These are phyloP conservation scores for Fusarium miscanthi DNA, from an alignment of 2,329 filamentous ascomycete genomes.

Conservation along the genomic window DNA sequence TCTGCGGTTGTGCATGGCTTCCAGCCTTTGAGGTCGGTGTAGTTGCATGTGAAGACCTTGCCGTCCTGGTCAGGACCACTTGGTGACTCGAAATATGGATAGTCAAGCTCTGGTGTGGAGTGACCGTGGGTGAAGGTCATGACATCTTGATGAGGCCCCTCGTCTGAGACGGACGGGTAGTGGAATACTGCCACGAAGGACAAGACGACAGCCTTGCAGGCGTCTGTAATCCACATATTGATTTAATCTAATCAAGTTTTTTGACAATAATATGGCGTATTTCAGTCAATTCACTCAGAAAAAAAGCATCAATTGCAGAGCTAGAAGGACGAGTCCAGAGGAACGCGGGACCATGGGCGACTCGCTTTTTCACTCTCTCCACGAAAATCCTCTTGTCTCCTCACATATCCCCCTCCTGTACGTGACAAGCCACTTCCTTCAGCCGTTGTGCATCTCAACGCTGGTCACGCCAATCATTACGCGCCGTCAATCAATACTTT, in stretches of 20 bases:
- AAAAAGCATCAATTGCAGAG: neutral
- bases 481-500: neutral
- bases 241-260: accelerated
- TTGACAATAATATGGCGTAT: accelerated
- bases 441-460: neutral
- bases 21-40: constrained; percentile 6
- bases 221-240: constrained; percentile 12
- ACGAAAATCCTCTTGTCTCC: neutral
- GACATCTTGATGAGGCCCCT: constrained; percentile 1
- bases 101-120: neutral
- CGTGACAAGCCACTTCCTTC: neutral
- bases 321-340: neutral
- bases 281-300: neutral
- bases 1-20: neutral
- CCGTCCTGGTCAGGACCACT: constrained; percentile 3
- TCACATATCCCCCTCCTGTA: neutral
- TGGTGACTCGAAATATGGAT: neutral
- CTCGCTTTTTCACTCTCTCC: neutral
- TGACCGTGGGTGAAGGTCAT: neutral
- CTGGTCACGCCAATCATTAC: neutral
- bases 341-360: neutral
- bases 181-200: constrained; percentile 8
- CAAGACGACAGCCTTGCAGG: constrained; percentile 5
- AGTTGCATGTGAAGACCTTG: neutral
- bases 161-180: neutral